phyloP scores from a whole-genome alignment of 2,329 filamentous ascomycete genomes.

The Nothophaeocryptopus gaeumannii region DNA sequence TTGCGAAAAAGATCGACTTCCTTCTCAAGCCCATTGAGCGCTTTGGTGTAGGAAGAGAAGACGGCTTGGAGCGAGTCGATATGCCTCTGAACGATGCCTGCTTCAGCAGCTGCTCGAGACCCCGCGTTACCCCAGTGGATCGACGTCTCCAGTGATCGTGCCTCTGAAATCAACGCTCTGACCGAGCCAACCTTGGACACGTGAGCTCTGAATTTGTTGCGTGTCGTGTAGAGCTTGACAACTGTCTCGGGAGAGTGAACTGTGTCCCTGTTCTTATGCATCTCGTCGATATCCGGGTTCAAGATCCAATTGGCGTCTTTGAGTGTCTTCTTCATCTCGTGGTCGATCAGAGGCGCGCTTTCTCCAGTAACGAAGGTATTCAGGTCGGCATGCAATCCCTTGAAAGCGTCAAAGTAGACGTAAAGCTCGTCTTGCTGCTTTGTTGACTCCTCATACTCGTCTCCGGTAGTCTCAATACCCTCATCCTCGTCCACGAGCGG shows the following conservation, averaged over 20 bases:
- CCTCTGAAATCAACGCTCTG: conserved; percentile 65
- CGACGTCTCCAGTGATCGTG: conserved; percentile 61
- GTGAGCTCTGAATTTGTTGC: conserved; percentile 48
- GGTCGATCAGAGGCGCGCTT: conserved; percentile 68
- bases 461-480: conserved; percentile 71
- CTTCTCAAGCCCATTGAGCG: conserved; percentile 54
- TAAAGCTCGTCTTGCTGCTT: conserved; percentile 85
- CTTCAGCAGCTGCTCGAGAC: conserved; percentile 59
- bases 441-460: conserved; percentile 86
- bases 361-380: conserved; percentile 73
- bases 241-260: conserved; percentile 60
- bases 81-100: conserved; percentile 61
- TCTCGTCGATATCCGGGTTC: conserved; percentile 58
- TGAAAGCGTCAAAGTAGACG: conserved; percentile 76
- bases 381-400: conserved; percentile 74
- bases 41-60: conserved; percentile 52
- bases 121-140: conserved; percentile 59
- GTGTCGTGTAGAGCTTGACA: conserved; percentile 46
- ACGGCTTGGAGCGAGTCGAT: conserved; percentile 59
- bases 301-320: conserved; percentile 26
- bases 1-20: conserved; percentile 74
- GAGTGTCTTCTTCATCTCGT: conserved; percentile 60
- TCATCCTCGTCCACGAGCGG: conserved; percentile 82
- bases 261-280: conserved; percentile 40
- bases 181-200: conserved; percentile 61